Base-by-base conservation (phyloP, 2,329 filamentous ascomycete species). In the Ceratocystis colombiana region DNA sequence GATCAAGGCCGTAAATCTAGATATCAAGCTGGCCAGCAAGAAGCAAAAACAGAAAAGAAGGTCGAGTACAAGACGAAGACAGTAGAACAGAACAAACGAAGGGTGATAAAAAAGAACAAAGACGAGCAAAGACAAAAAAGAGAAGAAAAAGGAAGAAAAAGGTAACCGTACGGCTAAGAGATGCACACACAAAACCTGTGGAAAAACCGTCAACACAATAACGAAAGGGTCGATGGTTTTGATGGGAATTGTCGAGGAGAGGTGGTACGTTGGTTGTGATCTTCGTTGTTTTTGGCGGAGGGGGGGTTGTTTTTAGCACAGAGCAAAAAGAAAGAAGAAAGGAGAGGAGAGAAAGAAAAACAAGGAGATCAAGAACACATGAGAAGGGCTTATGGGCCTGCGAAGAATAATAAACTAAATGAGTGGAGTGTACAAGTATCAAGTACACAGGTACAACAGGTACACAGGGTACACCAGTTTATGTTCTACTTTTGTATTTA, bases 121-220 rank as follows among this genome's bases (percentile, higher is more conserved):
- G 44, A 50, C 37, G 25, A 64, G 41, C 48, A 57, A 55, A 62
- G 57, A 30, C 33, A 33, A 63, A 63, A 30, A 64, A 59, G 44
- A 62, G 44, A 62, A n/a, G 44, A 61, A 48, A 53, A 62, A 61
- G 30, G 48, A 30, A 64, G 50, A 64, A 62, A 64, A 57, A 59
- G 55, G 30, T 37, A 59, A 30, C 55, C 55, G 45, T 64, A 33
- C 25, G 28, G 62, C 46, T 44, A 48, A 53, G 48, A 65, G 63
- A 67, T 65, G 66, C 63, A 65, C 66, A 65, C 66, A 67, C 66
- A 65, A 53, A 67, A 67, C 63, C 66, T 65, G 50, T 67, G 66
- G 66, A 55, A 65, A 65, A 67, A 33, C 48, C 46, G 59, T 53
- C 46, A 33, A 57, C 61, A 28, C 48, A 62, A 62, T 25, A 45